phyloP scores from a whole-genome alignment of 768 basidiomycete genomes.

The Mycena amicta region DNA sequence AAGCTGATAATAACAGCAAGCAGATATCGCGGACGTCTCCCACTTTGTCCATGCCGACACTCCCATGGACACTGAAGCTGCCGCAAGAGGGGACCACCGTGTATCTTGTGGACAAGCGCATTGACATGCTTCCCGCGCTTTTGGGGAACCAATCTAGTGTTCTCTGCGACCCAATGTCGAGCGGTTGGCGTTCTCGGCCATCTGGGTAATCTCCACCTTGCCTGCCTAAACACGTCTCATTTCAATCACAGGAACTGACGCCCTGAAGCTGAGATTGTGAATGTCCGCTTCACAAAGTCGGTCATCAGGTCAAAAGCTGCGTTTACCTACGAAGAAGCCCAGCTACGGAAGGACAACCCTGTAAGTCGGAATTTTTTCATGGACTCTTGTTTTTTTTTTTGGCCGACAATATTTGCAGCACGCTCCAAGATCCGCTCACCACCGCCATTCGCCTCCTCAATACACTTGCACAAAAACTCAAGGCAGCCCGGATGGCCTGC shows the following conservation, averaged over 20 bases:
- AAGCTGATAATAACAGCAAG: not conserved
- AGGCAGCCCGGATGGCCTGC: conserved; percentile 86
- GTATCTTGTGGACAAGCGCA: conserved; percentile 96
- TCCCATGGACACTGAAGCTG: conserved; percentile 95
- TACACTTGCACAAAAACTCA: conserved; percentile 80
- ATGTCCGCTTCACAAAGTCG: conserved; percentile 91
- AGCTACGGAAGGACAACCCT: conserved; percentile 91
- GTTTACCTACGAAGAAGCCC: conserved; percentile 97
- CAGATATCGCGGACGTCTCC: conserved; percentile 98
- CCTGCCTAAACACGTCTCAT: conserved; percentile 6
- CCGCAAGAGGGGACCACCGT: conserved; percentile 96
- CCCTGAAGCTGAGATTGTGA: conserved; percentile 87
- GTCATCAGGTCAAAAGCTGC: conserved; percentile 96
- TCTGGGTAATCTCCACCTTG: conserved; percentile 71
- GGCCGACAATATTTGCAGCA: conserved; percentile 41
- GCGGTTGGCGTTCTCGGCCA: conserved; percentile 89
- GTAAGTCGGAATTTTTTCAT: conserved; percentile 40
- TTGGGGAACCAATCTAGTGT: conserved; percentile 95
- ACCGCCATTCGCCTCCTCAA: conserved; percentile 89
- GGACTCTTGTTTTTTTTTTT: conserved; percentile 2
- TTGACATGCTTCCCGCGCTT: conserved; percentile 95
- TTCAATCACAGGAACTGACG: conserved; percentile 79
- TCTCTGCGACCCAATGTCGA: conserved; percentile 92
- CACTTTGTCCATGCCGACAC: conserved; percentile 93
- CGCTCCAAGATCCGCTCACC: conserved; percentile 79